phyloP scores from a whole-genome alignment of 768 basidiomycete genomes.

The Pleurotus giganteus region DNA sequence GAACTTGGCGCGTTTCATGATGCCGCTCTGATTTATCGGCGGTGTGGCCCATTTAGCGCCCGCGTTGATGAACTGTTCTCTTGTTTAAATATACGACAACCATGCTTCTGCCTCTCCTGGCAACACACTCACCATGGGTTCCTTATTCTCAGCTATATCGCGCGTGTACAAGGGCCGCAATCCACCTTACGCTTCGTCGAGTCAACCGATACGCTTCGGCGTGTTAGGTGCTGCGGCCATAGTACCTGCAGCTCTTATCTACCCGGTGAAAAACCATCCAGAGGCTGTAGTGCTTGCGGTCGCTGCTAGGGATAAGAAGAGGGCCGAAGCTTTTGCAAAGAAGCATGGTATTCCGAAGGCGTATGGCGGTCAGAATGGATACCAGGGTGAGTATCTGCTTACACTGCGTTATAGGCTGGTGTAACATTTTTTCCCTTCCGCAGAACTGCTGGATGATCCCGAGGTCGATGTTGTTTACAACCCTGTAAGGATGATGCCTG shows the following conservation, averaged over 20 bases:
- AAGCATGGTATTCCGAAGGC: conserved; percentile 48
- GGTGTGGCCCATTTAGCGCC: no score
- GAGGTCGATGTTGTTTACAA: conserved; percentile 53
- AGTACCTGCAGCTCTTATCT: conserved; percentile 27
- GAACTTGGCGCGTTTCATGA: no score
- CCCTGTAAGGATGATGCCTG: conserved; percentile 25
- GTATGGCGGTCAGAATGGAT: conserved; percentile 40
- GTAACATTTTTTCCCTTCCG: background rate
- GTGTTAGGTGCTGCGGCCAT: conserved; percentile 29
- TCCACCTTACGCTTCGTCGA: conserved; percentile 13
- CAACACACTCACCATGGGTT: conserved; percentile 5
- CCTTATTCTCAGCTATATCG: background rate
- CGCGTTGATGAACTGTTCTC: no score
- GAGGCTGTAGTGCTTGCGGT: conserved; percentile 45
- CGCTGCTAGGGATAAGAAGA: conserved; percentile 40
- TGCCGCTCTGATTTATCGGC: no score
- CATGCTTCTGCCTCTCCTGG: background rate
- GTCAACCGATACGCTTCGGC: conserved; percentile 25
- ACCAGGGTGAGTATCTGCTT: conserved; percentile 37
- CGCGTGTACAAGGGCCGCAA: conserved; percentile 14
- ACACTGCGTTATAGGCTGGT: background rate
- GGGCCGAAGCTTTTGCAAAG: conserved; percentile 45
- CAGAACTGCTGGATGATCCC: conserved; percentile 47
- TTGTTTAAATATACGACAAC: background rate
- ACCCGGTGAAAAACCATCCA: conserved; percentile 40